These are phyloP conservation scores for Seiridium cupressi DNA, from an alignment of 2,329 filamentous ascomycete genomes.

Conservation along the genomic window DNA sequence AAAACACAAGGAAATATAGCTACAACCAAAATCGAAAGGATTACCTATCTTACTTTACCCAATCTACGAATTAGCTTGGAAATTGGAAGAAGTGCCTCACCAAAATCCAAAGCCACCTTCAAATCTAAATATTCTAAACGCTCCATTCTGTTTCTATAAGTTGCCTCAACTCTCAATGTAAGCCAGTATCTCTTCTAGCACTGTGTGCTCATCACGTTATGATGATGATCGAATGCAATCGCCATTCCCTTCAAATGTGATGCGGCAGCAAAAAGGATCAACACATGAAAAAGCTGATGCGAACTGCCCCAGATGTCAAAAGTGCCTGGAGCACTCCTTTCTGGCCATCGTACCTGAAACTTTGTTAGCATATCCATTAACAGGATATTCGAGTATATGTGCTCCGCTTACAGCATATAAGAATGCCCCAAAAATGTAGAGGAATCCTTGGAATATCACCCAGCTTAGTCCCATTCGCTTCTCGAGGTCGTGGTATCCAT, in stretches of 20 bases:
- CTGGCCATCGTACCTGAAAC: constrained; percentile 71
- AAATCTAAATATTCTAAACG: background rate
- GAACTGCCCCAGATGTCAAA: constrained; percentile 94
- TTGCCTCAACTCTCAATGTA: too few relatives aligned
- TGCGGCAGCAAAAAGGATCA: constrained; percentile 79
- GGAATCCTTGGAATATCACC: constrained; percentile 73
- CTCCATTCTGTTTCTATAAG: background rate
- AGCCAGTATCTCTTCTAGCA: constrained; percentile 30
- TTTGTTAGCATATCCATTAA: background rate
- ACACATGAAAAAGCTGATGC: constrained; percentile 93
- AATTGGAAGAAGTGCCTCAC: too few relatives aligned
- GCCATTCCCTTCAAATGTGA: constrained; percentile 79
- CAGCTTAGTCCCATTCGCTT: constrained; percentile 77
- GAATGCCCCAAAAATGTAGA: constrained; percentile 84
- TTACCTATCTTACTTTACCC: too few relatives aligned
- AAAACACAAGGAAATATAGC: too few relatives aligned
- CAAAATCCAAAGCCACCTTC: background rate
- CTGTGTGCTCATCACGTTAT: constrained; percentile 55
- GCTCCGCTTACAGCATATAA: constrained; percentile 71
- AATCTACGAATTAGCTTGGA: too few relatives aligned
- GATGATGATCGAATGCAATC: constrained; percentile 83
- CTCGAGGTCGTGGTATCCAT: constrained; percentile 65
- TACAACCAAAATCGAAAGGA: too few relatives aligned
- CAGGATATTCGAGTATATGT: background rate
- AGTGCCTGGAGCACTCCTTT: constrained; percentile 70